phyloP scores from a whole-genome alignment of 2,329 filamentous ascomycete genomes.

The Penicillium sp. region DNA sequence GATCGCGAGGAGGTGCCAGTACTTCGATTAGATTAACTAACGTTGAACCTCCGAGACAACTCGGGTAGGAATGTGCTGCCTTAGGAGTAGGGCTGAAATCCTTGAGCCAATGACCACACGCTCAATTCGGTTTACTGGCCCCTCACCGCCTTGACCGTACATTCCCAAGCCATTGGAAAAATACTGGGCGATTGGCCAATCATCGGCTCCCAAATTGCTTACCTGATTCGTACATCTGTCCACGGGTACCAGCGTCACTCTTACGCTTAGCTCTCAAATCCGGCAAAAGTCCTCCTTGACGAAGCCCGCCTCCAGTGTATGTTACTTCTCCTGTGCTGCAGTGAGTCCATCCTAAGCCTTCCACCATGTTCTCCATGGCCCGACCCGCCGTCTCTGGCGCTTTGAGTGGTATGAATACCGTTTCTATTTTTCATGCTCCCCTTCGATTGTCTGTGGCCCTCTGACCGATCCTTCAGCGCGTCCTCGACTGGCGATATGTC shows the following conservation, averaged over 20 bases:
- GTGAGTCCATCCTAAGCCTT: constrained; percentile 2
- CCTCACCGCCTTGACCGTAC: constrained; percentile 24
- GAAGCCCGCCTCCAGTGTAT: constrained; percentile 19
- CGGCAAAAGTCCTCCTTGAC: constrained; percentile 23
- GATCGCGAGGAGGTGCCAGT: no score
- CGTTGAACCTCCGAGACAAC: no score
- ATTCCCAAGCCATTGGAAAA: background rate
- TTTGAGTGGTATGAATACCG: constrained; percentile 29
- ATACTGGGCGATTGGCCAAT: constrained; percentile 11
- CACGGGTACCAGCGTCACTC: constrained; percentile 14
- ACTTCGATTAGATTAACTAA: no score
- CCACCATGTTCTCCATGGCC: constrained; percentile 28
- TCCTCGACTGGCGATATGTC: constrained; percentile 28
- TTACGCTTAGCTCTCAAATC: constrained; percentile 15
- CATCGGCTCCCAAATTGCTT: constrained; percentile 2
- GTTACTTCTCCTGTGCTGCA: constrained; percentile 7
- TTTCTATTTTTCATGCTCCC: no score
- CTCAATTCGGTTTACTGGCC: constrained; percentile 20
- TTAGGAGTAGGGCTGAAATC: background rate
- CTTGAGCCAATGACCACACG: constrained; percentile 14
- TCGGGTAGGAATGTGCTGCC: background rate
- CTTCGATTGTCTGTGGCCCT: constrained; percentile 2
- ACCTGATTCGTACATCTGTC: no score
- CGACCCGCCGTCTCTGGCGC: constrained; percentile 29
- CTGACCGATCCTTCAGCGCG: constrained; percentile 29